Conservation (phyloP, 768 basidiomycete genomes). For the Mrakia gelida region DNA sequence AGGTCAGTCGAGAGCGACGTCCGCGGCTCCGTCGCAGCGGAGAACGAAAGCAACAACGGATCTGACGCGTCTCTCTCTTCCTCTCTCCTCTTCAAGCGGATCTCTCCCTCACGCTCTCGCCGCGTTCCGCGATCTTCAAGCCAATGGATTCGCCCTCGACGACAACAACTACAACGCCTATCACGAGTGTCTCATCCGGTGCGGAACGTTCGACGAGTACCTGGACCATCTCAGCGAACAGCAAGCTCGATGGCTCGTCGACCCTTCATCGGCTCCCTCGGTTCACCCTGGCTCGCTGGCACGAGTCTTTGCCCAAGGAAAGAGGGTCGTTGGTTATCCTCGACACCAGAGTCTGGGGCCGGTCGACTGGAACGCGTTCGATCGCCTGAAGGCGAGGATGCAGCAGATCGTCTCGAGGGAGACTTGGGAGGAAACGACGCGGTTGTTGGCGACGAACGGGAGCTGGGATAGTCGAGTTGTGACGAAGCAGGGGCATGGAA, state of each 20-base stretch:
- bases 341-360: too few species aligned
- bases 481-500: too few species aligned
- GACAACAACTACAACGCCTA: constrained; percentile 4
- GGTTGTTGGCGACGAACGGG: too few species aligned
- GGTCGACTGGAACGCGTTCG: too few species aligned
- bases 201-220: not conserved
- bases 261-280: not conserved
- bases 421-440: not conserved
- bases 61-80: not conserved
- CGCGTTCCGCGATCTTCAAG: not conserved
- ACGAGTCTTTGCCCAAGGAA: too few species aligned
- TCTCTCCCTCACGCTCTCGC: not conserved
- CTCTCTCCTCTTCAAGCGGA: not conserved
- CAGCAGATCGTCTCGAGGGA: not conserved
- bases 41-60: too few species aligned
- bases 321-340: too few species aligned
- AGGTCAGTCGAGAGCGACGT: too few species aligned
- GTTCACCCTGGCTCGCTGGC: too few species aligned
- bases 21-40: too few species aligned
- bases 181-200: not conserved
- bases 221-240: not conserved
- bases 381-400: too few species aligned
- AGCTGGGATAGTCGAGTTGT: too few species aligned
- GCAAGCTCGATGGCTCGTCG: not conserved
- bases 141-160: not conserved